A percentile compares a stretch with the other conserved stretches of the same genome.
phyloP scores from a whole-genome alignment of 2,329 filamentous ascomycete genomes.

The Madurella fahalii region DNA sequence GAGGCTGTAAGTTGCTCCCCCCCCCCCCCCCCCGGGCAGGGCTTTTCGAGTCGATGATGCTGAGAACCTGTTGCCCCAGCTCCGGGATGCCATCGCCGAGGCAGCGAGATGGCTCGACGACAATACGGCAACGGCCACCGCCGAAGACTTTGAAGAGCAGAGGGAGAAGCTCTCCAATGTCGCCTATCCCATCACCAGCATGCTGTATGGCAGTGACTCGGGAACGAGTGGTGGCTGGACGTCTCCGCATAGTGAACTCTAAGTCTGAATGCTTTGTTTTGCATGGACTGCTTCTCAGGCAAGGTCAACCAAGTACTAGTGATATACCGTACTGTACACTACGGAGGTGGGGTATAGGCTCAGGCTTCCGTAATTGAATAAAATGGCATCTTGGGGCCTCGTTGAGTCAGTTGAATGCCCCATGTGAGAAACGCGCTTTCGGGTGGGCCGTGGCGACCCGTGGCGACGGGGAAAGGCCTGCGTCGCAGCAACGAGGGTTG shows the following conservation, averaged over 20 bases:
- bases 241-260: slow-evolving; percentile 15
- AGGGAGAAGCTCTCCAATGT: slow-evolving; percentile 96
- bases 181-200: slow-evolving; percentile 96
- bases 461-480: no score
- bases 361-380: no score
- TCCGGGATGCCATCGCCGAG: slow-evolving; percentile 94
- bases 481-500: background rate
- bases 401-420: no score
- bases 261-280: background rate
- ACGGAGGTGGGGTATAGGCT: no score
- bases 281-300: background rate
- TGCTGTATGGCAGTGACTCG: slow-evolving; percentile 69
- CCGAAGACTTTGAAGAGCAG: slow-evolving; percentile 98
- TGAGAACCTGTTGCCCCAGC: slow-evolving; percentile 27
- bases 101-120: slow-evolving; percentile 91
- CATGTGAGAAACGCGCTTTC: no score
- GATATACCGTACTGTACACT: no score
- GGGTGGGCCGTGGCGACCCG: no score
- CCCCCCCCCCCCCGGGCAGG: background rate
- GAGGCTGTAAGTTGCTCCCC: slow-evolving; percentile 52
- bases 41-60: background rate
- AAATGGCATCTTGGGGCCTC: no score
- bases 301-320: no score
- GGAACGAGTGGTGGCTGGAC: background rate
- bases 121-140: slow-evolving; percentile 63